Base-by-base conservation (phyloP, 371 early-diverging fungal species). In the Mortierella sp. region DNA sequence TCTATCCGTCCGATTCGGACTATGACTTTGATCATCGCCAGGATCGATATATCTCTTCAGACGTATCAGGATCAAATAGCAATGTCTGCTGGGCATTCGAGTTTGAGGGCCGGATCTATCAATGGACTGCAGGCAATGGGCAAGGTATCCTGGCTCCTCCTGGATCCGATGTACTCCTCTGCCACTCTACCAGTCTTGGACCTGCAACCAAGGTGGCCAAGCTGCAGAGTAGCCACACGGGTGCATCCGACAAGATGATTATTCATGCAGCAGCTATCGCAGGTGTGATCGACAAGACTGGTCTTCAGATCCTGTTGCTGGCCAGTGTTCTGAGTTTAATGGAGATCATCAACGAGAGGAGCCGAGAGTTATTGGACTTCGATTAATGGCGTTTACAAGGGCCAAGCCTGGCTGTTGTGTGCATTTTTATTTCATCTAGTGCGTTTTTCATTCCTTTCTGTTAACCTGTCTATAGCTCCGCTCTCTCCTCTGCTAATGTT, bases 81-180 rank as follows among this genome's bases (percentile, higher is more conserved):
- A 50, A 17, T 21, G 46, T 55, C 30, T 75, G 75, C 60, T 75
- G 75, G 75, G 75, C 75, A 23, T 75, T 75, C 32, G 75, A 75
- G 37, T 75, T 75, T 48, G 75, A 75, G 32, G 75, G 75, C 21
- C 62, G 52, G 49, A 75, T 75, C 28, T 75, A 64, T 41, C 68
- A 75, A 19, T 75, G 75, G 75, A 75, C 75, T 7, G 69, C 75
- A 21, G 75, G 75, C 6, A 55, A 34, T 34, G 69, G 75, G 2
- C 75, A 75, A n/a, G 75, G 75, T 5, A 75, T 75, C 48, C 24
- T 58, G 43, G 75, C 75, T 6, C 75, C 75, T 1, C 75, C 75
- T 21, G 75, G 75, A 6, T 68, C 68, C 1, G 75, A 75, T 39
- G 64, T 75, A 15, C 50, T 75, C 9, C 44, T 75, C 28, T 75